Conservation (phyloP, 192 early-diverging fungal genomes). For the Mortierella hygrophila region DNA sequence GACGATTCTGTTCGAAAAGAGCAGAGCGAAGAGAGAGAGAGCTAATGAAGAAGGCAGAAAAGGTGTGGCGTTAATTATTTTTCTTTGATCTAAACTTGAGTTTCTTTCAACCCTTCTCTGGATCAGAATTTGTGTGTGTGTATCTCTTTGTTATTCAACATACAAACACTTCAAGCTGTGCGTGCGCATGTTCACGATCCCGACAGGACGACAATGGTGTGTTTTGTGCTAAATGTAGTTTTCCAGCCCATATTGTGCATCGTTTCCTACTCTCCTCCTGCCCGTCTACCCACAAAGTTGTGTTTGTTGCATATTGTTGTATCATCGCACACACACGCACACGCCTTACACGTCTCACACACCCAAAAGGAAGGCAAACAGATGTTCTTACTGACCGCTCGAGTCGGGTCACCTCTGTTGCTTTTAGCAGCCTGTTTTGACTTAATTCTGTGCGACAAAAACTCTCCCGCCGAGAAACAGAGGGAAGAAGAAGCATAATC, state of each 20-base stretch:
- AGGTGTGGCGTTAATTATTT: not conserved
- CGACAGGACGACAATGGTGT: not conserved
- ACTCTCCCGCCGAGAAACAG: no score
- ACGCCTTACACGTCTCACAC: no score
- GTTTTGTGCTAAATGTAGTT: not conserved
- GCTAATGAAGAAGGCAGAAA: no score
- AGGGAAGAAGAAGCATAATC: no score
- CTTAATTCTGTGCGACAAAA: conserved; percentile 2
- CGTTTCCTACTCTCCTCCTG: not conserved
- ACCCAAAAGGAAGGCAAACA: not conserved
- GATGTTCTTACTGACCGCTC: not conserved
- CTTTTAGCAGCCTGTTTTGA: not conserved
- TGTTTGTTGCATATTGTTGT: not conserved
- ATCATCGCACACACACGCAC: not conserved
- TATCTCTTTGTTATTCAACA: not conserved
- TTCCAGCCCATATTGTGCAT: not conserved
- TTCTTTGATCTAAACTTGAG: not conserved
- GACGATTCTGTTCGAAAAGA: not conserved
- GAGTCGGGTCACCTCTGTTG: conserved; percentile 3
- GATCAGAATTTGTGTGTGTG: not conserved
- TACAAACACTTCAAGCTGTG: conserved; percentile 6
- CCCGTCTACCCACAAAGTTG: not conserved
- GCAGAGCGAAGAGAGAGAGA: not conserved
- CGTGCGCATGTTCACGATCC: not conserved
- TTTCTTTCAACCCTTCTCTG: not conserved